Percentiles rank a stretch among this genome's conserved stretches.
phyloP scores from a whole-genome alignment of 2,329 filamentous ascomycete genomes.

The Paramyrothecium roridum region DNA sequence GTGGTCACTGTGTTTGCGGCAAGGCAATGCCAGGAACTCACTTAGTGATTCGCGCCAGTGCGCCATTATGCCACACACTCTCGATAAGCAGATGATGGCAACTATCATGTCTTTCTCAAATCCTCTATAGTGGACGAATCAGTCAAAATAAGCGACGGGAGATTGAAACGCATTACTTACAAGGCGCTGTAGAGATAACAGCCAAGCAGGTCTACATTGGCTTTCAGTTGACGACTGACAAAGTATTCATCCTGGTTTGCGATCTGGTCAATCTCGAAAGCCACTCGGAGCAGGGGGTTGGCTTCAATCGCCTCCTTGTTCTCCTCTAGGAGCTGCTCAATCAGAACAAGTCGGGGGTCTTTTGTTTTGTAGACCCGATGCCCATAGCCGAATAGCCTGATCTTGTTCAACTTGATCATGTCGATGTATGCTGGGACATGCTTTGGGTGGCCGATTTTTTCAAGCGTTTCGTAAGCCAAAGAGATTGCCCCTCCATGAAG shows the following conservation, averaged over 20 bases:
- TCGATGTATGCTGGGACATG: slow-evolving; percentile 34
- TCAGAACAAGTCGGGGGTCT: slow-evolving; percentile 30
- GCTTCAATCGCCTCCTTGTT: slow-evolving; percentile 8
- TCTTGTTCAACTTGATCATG: slow-evolving; percentile 35
- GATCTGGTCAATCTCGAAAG: slow-evolving; percentile 32
- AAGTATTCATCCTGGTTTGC: slow-evolving; percentile 34
- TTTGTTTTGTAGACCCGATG: slow-evolving; percentile 32
- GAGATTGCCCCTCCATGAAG: slow-evolving; percentile 49
- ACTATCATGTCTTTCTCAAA: slow-evolving; percentile 10
- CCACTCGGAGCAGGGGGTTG: slow-evolving; percentile 31
- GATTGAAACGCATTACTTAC: slow-evolving; percentile 12
- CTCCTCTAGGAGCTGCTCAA: slow-evolving; percentile 22
- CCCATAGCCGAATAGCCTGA: slow-evolving; percentile 39
- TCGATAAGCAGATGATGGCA: slow-evolving; percentile 20
- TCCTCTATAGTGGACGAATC: background rate
- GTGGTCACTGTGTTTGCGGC: background rate
- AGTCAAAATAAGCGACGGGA: too few relatives aligned
- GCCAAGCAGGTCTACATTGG: slow-evolving; percentile 42
- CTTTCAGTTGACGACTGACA: slow-evolving; percentile 28
- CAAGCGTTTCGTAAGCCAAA: slow-evolving; percentile 38
- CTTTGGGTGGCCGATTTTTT: slow-evolving; percentile 30
- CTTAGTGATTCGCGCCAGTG: slow-evolving; percentile 22
- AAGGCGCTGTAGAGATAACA: slow-evolving; percentile 38
- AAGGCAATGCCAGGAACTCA: background rate
- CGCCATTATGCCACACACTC: slow-evolving; percentile 21